phyloP scores from a whole-genome alignment of 2,329 filamentous ascomycete species.

The Colletotrichum scovillei region DNA sequence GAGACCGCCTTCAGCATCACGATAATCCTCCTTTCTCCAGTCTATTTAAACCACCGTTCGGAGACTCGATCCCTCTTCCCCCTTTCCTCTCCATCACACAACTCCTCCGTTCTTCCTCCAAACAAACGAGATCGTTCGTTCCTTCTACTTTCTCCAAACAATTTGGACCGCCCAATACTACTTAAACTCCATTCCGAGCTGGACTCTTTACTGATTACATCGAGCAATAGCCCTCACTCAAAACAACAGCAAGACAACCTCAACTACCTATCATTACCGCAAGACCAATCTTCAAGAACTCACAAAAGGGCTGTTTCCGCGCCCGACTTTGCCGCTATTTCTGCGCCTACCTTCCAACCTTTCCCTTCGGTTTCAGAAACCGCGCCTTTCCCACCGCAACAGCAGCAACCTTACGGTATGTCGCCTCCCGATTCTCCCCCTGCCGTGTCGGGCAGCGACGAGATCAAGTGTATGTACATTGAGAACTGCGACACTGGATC shows the following conservation, averaged over 20 bases:
- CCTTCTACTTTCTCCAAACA: neutral
- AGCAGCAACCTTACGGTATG: constrained; percentile 37
- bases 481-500: constrained; percentile 69
- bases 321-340: constrained; percentile 54
- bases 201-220: constrained; percentile 20
- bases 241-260: constrained; percentile 32
- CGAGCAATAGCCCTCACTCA: constrained; percentile 30
- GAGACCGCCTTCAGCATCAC: neutral
- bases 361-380: constrained; percentile 37
- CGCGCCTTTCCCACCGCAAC: constrained; percentile 16
- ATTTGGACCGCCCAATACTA: neutral
- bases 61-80: neutral
- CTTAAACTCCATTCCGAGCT: constrained; percentile 1
- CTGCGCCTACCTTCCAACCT: constrained; percentile 33
- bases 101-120: neutral
- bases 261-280: constrained; percentile 34
- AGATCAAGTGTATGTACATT: constrained; percentile 63
- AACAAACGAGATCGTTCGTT: neutral
- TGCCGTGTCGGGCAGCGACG: constrained; percentile 25
- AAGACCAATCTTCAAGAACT: constrained; percentile 40
- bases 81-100: neutral
- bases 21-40: neutral
- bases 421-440: constrained; percentile 20
- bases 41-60: neutral
- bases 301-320: constrained; percentile 65